Base-by-base conservation (phyloP, 108 stramenopile species). In the Pseudonitzschia delicatissima region DNA sequence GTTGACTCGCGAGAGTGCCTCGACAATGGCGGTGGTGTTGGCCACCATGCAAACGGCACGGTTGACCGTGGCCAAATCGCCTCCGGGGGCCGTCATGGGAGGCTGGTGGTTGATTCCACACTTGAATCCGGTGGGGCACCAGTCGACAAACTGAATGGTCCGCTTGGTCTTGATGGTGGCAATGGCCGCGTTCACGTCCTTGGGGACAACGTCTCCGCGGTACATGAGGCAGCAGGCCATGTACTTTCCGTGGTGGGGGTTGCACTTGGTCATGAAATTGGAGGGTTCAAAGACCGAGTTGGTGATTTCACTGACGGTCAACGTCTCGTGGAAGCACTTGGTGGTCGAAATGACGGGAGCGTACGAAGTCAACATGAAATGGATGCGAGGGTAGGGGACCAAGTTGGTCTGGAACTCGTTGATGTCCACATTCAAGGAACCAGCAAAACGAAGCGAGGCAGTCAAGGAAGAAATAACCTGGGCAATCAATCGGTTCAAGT, bases 31-130 rank as follows among this genome's bases (percentile, higher is more conserved):
- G 45, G 97, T 99, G 68, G 97, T 99, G 92, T 99, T 99, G 82
- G 97, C 96, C 68, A 99, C 96, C 98, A 99, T 99, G 79, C 97
- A 98, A 39, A 98, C 96, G 39, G 97, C 96, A 66, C 98, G 96
- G 84, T 96, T 94, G 64, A 97, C 94, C 62, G 89, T 88, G 35
- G 96, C 96, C 67, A 97, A 77, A 67, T 97, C 96, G 29, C 96
- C 96, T 62, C 90, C 94, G 15, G 96, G 96, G 42, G 97, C 98
- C 39, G 92, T 92, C 51, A 90, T 93, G 58, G 96, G 98, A 29
- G 91, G 91, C 86, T 97, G 94, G 83, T 95, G 95, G 92, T 98
- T 98, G 87, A 98, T 98, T 66, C 96, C 98, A 70, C 96, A 96
- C 90, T 98, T 98, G 96, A 98, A 98, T 48, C 93, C 93, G 59